These are phyloP conservation scores for Pseudocercospora crystallina DNA, from an alignment of 2,329 filamentous ascomycete genomes.

Conservation along the genomic window DNA sequence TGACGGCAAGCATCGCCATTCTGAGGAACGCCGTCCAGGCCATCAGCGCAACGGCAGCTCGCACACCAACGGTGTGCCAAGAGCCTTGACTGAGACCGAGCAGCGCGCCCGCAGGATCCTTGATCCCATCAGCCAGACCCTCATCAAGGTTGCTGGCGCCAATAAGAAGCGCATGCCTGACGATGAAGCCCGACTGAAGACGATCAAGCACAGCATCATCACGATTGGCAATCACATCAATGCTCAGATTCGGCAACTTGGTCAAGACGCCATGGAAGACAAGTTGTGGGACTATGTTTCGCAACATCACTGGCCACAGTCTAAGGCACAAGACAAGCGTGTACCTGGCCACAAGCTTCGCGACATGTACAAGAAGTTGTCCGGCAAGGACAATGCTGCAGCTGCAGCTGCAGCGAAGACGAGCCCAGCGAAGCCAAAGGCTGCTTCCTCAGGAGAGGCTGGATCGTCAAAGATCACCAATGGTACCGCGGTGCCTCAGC, in stretches of 20 bases:
- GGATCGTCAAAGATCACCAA: slow-evolving; percentile 5
- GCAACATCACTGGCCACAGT: slow-evolving; percentile 38
- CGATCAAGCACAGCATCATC: slow-evolving; percentile 62
- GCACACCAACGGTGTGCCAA: slow-evolving; percentile 37
- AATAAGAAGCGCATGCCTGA: slow-evolving; percentile 63
- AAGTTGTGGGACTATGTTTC: slow-evolving; percentile 38
- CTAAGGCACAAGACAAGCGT: slow-evolving; percentile 34
- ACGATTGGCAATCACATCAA: slow-evolving; percentile 64
- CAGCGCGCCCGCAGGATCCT: slow-evolving; percentile 54
- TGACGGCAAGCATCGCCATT: slow-evolving; percentile 54
- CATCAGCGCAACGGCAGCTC: slow-evolving; percentile 43
- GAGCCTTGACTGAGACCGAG: slow-evolving; percentile 45
- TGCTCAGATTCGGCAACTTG: slow-evolving; percentile 38
- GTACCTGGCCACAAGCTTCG: slow-evolving; percentile 37
- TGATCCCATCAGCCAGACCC: slow-evolving; percentile 60
- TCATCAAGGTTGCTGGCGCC: slow-evolving; percentile 60
- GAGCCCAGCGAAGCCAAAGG: slow-evolving; percentile 20
- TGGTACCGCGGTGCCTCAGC: slow-evolving; percentile 3
- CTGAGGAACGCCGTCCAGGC: slow-evolving; percentile 49
- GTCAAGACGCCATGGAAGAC: slow-evolving; percentile 27
- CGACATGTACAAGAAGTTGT: slow-evolving; percentile 39
- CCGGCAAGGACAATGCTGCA: slow-evolving; percentile 27
- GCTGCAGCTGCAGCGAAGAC: slow-evolving; percentile 16
- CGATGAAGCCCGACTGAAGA: slow-evolving; percentile 60
- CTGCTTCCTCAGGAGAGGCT: background rate